Percentiles rank a stretch among this genome's conserved stretches.
These are phyloP conservation scores for Pisolithus albus DNA, from an alignment of 768 basidiomycete genomes.

Conservation along the genomic window DNA sequence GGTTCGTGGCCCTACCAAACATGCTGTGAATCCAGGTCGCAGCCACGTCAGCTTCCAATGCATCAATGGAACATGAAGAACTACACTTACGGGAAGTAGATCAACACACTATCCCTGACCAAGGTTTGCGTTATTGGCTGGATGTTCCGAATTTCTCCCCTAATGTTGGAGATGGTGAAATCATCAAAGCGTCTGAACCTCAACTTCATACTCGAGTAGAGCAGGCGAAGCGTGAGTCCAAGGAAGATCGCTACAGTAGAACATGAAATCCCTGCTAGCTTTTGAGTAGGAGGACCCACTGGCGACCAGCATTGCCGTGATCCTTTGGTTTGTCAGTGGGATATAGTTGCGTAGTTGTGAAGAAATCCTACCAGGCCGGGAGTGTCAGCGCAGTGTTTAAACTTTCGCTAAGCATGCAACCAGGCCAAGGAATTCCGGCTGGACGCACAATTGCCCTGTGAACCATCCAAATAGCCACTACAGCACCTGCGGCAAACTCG, in stretches of 20 bases:
- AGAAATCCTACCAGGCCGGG: slow-evolving; percentile 13
- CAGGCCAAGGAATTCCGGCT: slow-evolving; percentile 8
- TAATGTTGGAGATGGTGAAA: neutral
- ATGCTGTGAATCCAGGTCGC: neutral
- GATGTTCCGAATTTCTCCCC: neutral
- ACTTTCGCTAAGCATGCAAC: slow-evolving; percentile 10
- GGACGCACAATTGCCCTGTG: slow-evolving; percentile 11
- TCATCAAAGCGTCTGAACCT: neutral
- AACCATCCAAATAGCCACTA: slow-evolving; percentile 13
- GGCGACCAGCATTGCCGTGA: slow-evolving; percentile 11
- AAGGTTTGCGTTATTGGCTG: too few relatives aligned
- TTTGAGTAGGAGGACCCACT: slow-evolving; percentile 7
- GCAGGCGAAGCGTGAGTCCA: neutral
- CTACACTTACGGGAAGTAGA: neutral
- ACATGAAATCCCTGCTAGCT: neutral
- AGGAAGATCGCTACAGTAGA: neutral
- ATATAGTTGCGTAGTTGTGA: neutral
- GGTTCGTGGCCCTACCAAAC: too few relatives aligned
- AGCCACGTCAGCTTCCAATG: neutral
- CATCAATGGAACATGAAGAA: neutral
- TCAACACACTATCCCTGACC: too few relatives aligned
- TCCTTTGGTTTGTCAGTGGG: slow-evolving; percentile 10
- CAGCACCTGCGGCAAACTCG: slow-evolving; percentile 9
- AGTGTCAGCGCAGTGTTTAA: slow-evolving; percentile 14
- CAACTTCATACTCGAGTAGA: neutral